Evolutionary conservation across 1,139 yeast species (phyloP).

Genomic region (Diutina neorugosa): DNA sequence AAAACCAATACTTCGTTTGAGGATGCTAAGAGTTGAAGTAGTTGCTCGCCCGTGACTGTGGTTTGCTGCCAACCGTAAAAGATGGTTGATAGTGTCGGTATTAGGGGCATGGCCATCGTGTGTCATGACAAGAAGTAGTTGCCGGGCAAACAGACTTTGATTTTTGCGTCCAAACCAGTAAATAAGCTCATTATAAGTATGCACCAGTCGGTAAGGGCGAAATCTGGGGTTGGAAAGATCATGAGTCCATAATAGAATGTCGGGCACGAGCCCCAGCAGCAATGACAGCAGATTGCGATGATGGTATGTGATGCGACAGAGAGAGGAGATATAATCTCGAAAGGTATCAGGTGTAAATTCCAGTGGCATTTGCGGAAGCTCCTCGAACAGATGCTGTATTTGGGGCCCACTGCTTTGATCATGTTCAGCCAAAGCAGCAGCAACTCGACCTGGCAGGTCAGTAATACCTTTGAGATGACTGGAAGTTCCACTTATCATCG

Average conservation of each 20-base stretch:
- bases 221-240: constrained; percentile 19
- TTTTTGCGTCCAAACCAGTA: constrained; percentile 31
- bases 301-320: constrained; percentile 24
- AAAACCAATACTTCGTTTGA: constrained; percentile 17
- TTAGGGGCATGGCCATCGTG: constrained; percentile 31
- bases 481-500: constrained; percentile 24
- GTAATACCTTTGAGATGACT: constrained; percentile 13
- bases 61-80: constrained; percentile 20
- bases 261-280: constrained; percentile 25
- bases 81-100: constrained; percentile 27
- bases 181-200: constrained; percentile 30
- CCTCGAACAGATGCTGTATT: constrained; percentile 13
- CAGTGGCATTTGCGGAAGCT: constrained; percentile 23
- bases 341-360: constrained; percentile 20
- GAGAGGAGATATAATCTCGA: constrained; percentile 22
- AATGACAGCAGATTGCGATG: constrained; percentile 26
- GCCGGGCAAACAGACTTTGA: constrained; percentile 23
- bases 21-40: constrained; percentile 24
- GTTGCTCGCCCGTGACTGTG: constrained; percentile 24
- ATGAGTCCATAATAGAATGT: constrained; percentile 29
- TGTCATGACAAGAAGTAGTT: constrained; percentile 28
- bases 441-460: constrained; percentile 7
- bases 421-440: constrained; percentile 9
- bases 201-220: constrained; percentile 20
- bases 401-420: constrained; percentile 4